phyloP scores from a whole-genome alignment of 352 stramenopile genomes.

The Pythium grandisporangium region DNA sequence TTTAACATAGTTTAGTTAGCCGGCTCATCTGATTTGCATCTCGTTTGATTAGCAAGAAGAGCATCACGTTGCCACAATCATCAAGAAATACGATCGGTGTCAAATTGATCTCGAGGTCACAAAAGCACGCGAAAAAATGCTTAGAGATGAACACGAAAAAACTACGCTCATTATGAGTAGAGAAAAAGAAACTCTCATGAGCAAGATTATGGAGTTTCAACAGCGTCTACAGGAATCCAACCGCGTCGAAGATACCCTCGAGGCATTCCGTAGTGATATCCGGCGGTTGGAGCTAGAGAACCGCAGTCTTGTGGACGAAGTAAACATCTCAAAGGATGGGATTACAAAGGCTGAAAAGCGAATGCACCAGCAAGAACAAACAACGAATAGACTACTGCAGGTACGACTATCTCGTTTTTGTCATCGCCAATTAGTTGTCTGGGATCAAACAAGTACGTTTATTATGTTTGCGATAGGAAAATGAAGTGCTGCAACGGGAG shows the following conservation, averaged over 20 bases:
- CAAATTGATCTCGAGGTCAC: conserved; percentile 42
- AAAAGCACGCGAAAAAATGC: conserved; percentile 35
- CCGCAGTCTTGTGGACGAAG: conserved; percentile 4
- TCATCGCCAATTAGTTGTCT: too few species aligned
- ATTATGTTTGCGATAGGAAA: conserved; percentile 4
- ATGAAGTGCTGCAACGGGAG: conserved; percentile 8
- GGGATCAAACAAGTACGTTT: too few species aligned
- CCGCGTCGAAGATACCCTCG: conserved; percentile 13
- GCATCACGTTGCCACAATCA: conserved; percentile 25
- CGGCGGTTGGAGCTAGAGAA: conserved; percentile 22
- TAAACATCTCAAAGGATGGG: conserved; percentile 4
- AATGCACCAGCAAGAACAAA: conserved; percentile 33
- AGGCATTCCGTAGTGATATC: conserved; percentile 24
- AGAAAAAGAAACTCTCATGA: conserved; percentile 44
- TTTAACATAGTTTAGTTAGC: too few species aligned
- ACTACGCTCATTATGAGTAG: conserved; percentile 24
- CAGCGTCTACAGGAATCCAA: conserved; percentile 30
- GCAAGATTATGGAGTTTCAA: conserved; percentile 49
- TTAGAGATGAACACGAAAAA: conserved; percentile 40
- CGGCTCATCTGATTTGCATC: too few species aligned
- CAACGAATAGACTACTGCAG: conserved; percentile 25
- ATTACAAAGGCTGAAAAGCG: conserved; percentile 8
- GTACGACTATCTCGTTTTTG: conserved; percentile 10
- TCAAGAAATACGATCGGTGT: conserved; percentile 32
- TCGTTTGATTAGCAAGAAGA: conserved; percentile 52